A percentile compares a stretch with the other conserved stretches of the same genome.
phyloP scores from a whole-genome alignment of 2,329 filamentous ascomycete species.

The Alternaria ethzedia region DNA sequence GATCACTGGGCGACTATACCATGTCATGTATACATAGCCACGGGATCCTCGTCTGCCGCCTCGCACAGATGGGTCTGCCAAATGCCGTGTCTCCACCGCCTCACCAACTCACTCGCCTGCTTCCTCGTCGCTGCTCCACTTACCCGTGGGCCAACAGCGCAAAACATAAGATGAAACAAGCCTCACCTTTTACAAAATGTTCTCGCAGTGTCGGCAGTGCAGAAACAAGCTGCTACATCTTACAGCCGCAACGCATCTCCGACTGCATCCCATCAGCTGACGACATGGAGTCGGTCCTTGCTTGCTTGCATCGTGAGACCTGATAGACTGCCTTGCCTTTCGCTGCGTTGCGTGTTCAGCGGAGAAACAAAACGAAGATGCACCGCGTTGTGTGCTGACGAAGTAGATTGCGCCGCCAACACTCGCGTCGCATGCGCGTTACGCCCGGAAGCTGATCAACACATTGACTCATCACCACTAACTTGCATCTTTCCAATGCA shows the following conservation, averaged over 20 bases:
- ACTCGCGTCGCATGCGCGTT: conserved; percentile 8
- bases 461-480: not conserved
- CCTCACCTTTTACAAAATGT: not conserved
- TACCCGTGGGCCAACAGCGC: conserved; percentile 7
- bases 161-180: conserved; percentile 22
- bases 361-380: not conserved
- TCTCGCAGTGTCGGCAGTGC: not conserved
- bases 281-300: not conserved
- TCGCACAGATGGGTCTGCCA: conserved; percentile 4
- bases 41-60: conserved; percentile 18
- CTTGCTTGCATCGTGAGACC: not conserved
- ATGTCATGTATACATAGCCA: conserved; percentile 23
- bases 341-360: not conserved
- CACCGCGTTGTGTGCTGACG: not conserved
- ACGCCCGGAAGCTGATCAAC: conserved; percentile 3
- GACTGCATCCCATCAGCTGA: conserved; percentile 13
- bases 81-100: not conserved
- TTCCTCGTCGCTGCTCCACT: not conserved
- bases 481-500: not conserved
- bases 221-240: not conserved
- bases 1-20: not conserved
- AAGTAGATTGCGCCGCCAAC: conserved; percentile 15
- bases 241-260: not conserved
- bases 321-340: not conserved
- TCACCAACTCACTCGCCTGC: conserved; percentile 5